Base-by-base conservation (phyloP, 495 filamentous ascomycete genomes). In the Astrothelium subdiscretum region DNA sequence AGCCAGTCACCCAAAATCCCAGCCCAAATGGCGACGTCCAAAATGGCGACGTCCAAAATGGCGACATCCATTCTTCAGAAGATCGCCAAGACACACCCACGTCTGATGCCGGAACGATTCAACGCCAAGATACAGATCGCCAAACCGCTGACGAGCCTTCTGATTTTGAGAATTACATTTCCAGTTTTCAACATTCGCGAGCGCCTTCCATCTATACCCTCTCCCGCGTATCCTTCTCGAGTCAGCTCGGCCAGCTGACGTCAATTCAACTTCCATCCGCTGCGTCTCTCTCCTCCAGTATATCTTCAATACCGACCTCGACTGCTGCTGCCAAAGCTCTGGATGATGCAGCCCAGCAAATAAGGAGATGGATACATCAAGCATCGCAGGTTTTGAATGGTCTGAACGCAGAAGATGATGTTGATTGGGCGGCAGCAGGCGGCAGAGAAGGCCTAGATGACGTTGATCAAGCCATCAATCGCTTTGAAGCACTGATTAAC, bases 361-460 rank as follows among this genome's bases (percentile, higher is more conserved):
- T 98, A 58, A 83, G 86, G 52, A 85, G 85, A 61, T 97, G 94
- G 94, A 92, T 97, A 63, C 80, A 81, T 64, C 95, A 95, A 70
- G 91, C 94, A 1, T 86, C 84, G 0, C 89, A 94, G 62, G 90
- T 96, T 11, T 81, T 98, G 29, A 82, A 78, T 60, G 89, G 90
- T 0, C 74, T 97, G 26, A 89, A 96, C 71, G 87, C 90, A 15
- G 92, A 97, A 64, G 94, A 98, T 74, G 92, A 98, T 67, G 89
- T 97, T 24, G 91, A 96, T 69, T 98, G 94, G 94, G 91, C 94
- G 15, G 92, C 92, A 15, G 91, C 91, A 15, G 94, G 87, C 57
- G 91, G 91, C 2, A 83, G 91, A 64, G 91, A 96, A 69, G 91
- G 90, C 10, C 78, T 97, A 48, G 90, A 87, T 32, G 91, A 92